Evolutionary conservation across 352 stramenopile genomes (phyloP).

Genomic region (Blastocystis sp.): DNA sequence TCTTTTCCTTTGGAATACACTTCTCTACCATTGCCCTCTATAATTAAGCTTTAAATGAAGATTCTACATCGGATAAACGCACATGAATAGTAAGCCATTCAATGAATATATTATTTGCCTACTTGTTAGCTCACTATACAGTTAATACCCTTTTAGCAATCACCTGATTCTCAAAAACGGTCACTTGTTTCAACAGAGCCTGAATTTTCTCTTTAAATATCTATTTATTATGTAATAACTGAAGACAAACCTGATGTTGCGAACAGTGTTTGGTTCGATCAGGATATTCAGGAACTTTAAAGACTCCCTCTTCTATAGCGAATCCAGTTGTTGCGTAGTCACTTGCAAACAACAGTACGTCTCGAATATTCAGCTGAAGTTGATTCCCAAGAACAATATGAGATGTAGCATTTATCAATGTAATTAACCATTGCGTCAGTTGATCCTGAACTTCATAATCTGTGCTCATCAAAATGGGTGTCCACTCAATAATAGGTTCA

Average conservation of each 20-base stretch:
- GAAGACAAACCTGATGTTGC: neutral
- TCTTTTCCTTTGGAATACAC: neutral
- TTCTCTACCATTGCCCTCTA: neutral
- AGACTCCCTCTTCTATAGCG: neutral
- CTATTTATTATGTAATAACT: neutral
- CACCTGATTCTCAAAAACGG: neutral
- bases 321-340: constrained; percentile 31
- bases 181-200: constrained; percentile 8
- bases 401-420: neutral
- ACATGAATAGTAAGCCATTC: constrained; percentile 65
- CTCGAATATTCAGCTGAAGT: constrained; percentile 1
- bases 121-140: neutral
- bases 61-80: neutral
- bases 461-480: neutral
- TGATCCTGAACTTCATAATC: neutral
- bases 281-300: neutral
- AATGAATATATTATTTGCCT: constrained; percentile 24
- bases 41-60: neutral
- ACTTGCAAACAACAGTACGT: neutral
- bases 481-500: constrained; percentile 50
- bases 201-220: neutral
- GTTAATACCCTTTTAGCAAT: neutral
- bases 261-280: neutral
- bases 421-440: constrained; percentile 12
- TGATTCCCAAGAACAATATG: constrained; percentile 13